Conservation (phyloP, 1,139 yeast genomes). For the Kurtzmaniella natalensis region DNA sequence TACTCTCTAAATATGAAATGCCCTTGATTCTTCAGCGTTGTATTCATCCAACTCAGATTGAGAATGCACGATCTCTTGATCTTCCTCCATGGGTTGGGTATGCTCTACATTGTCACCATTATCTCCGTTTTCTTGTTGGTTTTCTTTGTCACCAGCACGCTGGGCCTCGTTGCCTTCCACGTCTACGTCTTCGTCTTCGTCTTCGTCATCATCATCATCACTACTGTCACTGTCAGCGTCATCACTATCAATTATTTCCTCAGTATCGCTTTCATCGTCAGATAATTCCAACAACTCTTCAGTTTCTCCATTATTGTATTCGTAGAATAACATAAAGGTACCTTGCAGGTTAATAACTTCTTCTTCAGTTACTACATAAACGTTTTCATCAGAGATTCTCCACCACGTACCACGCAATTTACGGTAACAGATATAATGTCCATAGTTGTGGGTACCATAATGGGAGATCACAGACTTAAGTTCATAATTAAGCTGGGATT, state of each 20-base stretch:
- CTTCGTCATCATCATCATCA: constrained; percentile 17
- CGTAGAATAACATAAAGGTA: constrained; percentile 89
- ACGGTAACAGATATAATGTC: constrained; percentile 88
- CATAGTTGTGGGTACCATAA: constrained; percentile 92
- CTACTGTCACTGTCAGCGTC: constrained; percentile 17
- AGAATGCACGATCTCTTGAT: neutral
- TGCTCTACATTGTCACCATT: neutral
- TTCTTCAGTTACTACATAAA: constrained; percentile 69
- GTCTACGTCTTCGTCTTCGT: constrained; percentile 13
- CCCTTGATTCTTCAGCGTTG: constrained; percentile 19
- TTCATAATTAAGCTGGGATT: constrained; percentile 52
- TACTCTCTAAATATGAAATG: constrained; percentile 15
- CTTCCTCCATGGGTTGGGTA: neutral
- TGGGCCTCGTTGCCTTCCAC: too few species aligned
- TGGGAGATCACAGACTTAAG: constrained; percentile 85
- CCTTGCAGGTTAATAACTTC: constrained; percentile 84
- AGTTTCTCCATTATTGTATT: constrained; percentile 40
- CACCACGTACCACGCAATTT: constrained; percentile 85
- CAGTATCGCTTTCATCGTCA: constrained; percentile 35
- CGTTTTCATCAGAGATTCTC: constrained; percentile 89
- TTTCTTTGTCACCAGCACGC: too few species aligned
- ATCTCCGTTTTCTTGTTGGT: constrained; percentile 2
- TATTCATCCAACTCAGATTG: constrained; percentile 7
- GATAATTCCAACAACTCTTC: constrained; percentile 25
- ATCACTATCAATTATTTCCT: constrained; percentile 9